These are phyloP conservation scores for Oryza rufipogon DNA, from an alignment of 176 grass and related monocot genomes.

Conservation along the genomic window DNA sequence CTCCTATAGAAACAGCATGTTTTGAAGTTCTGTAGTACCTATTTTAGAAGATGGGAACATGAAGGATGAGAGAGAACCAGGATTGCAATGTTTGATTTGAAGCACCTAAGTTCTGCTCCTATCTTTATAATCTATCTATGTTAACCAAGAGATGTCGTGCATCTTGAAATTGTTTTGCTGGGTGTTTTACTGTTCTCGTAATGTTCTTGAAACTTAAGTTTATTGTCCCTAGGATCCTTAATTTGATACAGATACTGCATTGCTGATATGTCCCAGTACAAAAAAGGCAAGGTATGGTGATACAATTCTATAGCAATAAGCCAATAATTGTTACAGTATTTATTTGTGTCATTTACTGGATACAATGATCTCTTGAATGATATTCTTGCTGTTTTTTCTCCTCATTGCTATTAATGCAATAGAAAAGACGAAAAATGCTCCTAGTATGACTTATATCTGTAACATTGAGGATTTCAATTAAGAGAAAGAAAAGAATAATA, in stretches of 20 bases:
- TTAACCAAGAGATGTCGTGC: background rate
- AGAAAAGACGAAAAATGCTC: background rate
- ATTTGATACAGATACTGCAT: constrained; percentile 87
- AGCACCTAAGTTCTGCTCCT: background rate
- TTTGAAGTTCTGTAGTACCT: background rate
- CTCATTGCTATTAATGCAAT: constrained; percentile 9
- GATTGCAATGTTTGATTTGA: background rate
- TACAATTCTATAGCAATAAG: background rate
- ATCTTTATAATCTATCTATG: background rate
- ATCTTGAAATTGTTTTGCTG: constrained; percentile 5
- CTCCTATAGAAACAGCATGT: background rate
- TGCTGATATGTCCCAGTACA: constrained; percentile 90
- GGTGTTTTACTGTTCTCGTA: background rate
- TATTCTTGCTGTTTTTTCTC: constrained; percentile 19
- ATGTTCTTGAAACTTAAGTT: background rate
- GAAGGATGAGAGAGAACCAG: background rate
- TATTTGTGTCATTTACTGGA: constrained; percentile 3
- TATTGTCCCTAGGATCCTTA: constrained; percentile 47
- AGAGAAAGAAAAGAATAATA: constrained; percentile 5
- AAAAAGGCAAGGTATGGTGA: constrained; percentile 72
- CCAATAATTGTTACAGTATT: background rate
- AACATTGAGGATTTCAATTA: background rate
- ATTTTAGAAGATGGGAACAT: background rate
- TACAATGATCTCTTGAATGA: background rate
- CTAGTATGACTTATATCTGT: background rate